Conservation (phyloP, 805 yeast species). For the Zygoascus tannicola region DNA sequence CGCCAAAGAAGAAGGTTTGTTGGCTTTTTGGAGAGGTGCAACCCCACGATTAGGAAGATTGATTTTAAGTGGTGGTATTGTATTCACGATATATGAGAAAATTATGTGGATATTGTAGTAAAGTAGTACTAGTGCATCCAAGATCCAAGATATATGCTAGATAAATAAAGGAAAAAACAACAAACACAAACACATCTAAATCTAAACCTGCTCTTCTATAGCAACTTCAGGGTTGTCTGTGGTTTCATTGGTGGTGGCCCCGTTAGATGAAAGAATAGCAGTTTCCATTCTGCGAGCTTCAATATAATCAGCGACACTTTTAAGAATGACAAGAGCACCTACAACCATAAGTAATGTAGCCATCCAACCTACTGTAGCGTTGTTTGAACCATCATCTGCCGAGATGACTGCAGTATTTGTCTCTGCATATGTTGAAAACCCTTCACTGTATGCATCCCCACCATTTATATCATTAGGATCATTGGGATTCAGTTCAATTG, state of each 20-base stretch:
- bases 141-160: neutral
- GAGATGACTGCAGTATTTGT: conserved; percentile 14
- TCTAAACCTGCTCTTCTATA: neutral
- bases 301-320: conserved; percentile 62
- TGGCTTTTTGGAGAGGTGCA: conserved; percentile 96
- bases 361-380: conserved; percentile 31
- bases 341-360: conserved; percentile 56
- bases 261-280: conserved; percentile 34
- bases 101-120: conserved; percentile 45
- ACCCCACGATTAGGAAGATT: conserved; percentile 93
- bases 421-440: conserved; percentile 19
- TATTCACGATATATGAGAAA: conserved; percentile 91
- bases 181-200: neutral
- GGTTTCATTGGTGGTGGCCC: conserved; percentile 1
- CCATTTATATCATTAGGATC: conserved; percentile 52
- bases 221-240: conserved; percentile 4
- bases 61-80: conserved; percentile 92
- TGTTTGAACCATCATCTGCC: conserved; percentile 3
- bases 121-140: neutral
- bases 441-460: conserved; percentile 3
- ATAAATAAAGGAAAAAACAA: neutral
- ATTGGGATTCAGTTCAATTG: conserved; percentile 39
- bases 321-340: conserved; percentile 57
- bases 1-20: conserved; percentile 77
- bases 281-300: conserved; percentile 71